Percentiles rank a stretch among this genome's conserved stretches.
Conservation (phyloP, 345 rosid genomes). For the Citrus hindsii region DNA sequence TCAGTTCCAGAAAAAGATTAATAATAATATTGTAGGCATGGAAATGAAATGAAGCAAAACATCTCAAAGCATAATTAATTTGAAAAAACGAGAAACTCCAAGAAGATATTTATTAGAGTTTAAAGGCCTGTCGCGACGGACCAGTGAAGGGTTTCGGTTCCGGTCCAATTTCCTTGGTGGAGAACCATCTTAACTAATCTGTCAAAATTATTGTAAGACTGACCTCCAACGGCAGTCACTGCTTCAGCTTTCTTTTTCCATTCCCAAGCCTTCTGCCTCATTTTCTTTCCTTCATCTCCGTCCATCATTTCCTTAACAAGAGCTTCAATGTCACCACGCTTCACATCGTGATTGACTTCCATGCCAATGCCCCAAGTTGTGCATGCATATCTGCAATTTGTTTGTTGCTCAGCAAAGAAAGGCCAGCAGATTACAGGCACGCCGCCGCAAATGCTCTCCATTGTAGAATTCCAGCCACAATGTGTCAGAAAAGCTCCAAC, state of each 20-base stretch:
- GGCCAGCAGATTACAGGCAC: slow-evolving; percentile 13
- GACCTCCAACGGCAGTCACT: background rate
- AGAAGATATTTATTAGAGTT: too few species aligned
- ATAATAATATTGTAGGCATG: too few species aligned
- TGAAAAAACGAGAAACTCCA: too few species aligned
- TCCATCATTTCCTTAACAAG: slow-evolving; percentile 11
- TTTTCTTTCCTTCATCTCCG: background rate
- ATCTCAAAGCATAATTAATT: too few species aligned
- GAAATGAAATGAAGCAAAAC: too few species aligned
- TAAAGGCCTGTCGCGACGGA: too few species aligned
- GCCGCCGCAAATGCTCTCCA: background rate
- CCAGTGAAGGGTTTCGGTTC: too few species aligned
- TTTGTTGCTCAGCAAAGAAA: slow-evolving; percentile 7
- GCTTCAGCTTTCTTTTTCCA: slow-evolving; percentile 8
- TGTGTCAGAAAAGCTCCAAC: slow-evolving; percentile 24
- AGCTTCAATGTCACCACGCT: slow-evolving; percentile 1
- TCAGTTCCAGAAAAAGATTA: too few species aligned
- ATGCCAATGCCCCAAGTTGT: slow-evolving; percentile 17
- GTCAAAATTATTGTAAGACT: background rate
- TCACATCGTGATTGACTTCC: slow-evolving; percentile 17
- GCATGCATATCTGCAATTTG: slow-evolving; percentile 13
- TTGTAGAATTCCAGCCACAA: slow-evolving; percentile 23
- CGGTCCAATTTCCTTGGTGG: background rate
- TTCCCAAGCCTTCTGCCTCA: background rate
- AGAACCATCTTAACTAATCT: background rate